A percentile compares a stretch with the other conserved stretches of the same genome.
Conservation (phyloP, 345 rosid genomes). For the Euphorbia tirucalli region DNA sequence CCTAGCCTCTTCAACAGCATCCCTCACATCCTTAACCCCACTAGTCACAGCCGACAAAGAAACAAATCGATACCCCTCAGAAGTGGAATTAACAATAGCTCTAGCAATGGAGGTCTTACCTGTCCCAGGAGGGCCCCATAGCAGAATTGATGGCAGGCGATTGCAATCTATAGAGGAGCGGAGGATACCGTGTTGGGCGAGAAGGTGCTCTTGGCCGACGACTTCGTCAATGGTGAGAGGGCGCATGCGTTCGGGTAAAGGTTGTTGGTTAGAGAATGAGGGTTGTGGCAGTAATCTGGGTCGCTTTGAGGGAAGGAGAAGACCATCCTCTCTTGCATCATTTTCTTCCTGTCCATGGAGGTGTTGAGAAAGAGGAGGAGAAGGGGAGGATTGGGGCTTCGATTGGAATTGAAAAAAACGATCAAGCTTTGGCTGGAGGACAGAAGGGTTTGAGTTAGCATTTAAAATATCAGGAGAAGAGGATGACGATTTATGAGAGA, state of each 20-base stretch:
- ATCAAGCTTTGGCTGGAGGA: constrained; percentile 52
- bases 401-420: constrained; percentile 45
- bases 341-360: constrained; percentile 4
- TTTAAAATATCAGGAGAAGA: constrained; percentile 14
- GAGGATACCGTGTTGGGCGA: constrained; percentile 51
- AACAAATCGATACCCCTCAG: constrained; percentile 48
- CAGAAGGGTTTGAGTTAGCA: constrained; percentile 6
- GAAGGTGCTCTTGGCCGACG: constrained; percentile 71
- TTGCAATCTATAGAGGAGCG: constrained; percentile 51
- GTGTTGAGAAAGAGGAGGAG: constrained; percentile 12
- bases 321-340: too few relatives aligned
- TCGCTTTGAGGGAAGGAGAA: constrained; percentile 45
- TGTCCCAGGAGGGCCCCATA: constrained; percentile 90
- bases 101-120: constrained; percentile 89
- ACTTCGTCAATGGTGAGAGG: constrained; percentile 68
- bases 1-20: constrained; percentile 64
- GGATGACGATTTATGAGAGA: constrained; percentile 15
- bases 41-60: constrained; percentile 64
- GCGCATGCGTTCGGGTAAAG: constrained; percentile 79
- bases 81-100: constrained; percentile 52
- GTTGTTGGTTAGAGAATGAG: too few relatives aligned
- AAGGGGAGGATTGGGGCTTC: too few relatives aligned
- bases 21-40: constrained; percentile 84
- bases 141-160: constrained; percentile 65
- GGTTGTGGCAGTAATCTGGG: constrained; percentile 25